Evolutionary conservation across 208 protist genomes (phyloP).

Genomic region (Leishmania aethiopica): DNA sequence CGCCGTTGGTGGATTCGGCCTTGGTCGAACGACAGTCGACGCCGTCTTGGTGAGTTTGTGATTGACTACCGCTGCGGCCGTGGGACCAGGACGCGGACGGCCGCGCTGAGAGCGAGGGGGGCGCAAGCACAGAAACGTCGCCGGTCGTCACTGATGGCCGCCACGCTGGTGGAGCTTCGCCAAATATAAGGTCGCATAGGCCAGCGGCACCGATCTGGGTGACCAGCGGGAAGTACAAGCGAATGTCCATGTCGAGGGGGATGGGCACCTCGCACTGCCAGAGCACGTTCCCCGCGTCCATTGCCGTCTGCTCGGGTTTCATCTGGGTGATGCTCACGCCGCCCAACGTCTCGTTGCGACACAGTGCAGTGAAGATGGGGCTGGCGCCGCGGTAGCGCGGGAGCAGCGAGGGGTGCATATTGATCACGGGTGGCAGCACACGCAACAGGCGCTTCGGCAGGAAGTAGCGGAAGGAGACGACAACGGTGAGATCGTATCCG

Average conservation of each 20-base stretch:
- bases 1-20: not conserved
- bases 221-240: conserved; percentile 83
- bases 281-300: conserved; percentile 84
- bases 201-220: conserved; percentile 69
- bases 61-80: not conserved
- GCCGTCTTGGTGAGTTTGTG: not conserved
- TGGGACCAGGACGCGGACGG: not conserved
- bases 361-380: conserved; percentile 87
- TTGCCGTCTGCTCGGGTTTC: conserved; percentile 42
- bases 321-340: conserved; percentile 85
- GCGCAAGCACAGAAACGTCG: not conserved
- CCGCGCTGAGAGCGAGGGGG: not conserved
- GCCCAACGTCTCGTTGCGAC: conserved; percentile 64
- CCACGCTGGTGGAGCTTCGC: conserved; percentile 24
- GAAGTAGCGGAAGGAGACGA: conserved; percentile 91
- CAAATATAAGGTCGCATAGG: conserved; percentile 81
- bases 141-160: not conserved
- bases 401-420: conserved; percentile 90
- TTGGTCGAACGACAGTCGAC: not conserved
- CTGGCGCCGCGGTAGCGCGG: conserved; percentile 88
- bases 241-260: conserved; percentile 66
- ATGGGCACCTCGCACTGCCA: conserved; percentile 79
- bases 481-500: conserved; percentile 76
- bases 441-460: conserved; percentile 62
- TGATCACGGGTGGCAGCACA: conserved; percentile 75